Conservation (phyloP, 257 asterid genomes). For the Nicotiana noctiflora region DNA sequence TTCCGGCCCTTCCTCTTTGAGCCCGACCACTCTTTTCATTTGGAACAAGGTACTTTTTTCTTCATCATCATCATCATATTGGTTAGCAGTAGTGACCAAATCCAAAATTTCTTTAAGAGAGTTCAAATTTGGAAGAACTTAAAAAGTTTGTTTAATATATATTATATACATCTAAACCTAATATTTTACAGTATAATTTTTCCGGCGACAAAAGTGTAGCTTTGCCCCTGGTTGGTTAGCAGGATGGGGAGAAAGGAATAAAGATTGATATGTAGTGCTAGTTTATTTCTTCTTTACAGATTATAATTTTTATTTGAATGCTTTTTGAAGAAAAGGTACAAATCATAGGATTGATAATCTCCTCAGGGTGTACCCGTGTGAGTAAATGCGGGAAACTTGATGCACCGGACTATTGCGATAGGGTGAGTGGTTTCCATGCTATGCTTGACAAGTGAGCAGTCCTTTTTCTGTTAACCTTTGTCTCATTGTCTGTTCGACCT, state of each 20-base stretch:
- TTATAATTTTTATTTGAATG: not conserved
- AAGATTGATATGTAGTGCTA: too few relatives aligned
- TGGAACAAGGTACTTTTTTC: too few relatives aligned
- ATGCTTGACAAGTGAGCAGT: slow-evolving; percentile 57
- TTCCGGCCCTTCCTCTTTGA: not conserved
- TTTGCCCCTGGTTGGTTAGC: too few relatives aligned
- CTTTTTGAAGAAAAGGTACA: not conserved
- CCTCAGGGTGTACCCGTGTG: fast-evolving
- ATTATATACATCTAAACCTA: too few relatives aligned
- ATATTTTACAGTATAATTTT: too few relatives aligned
- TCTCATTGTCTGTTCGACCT: slow-evolving; percentile 90
- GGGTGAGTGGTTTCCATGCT: slow-evolving; percentile 60
- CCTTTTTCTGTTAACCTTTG: slow-evolving; percentile 35
- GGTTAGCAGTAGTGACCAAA: too few relatives aligned
- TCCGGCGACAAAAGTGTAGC: too few relatives aligned
- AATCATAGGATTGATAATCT: not conserved
- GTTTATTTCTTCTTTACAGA: not conserved
- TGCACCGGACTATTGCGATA: fast-evolving
- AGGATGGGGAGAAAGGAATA: too few relatives aligned
- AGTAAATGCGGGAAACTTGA: fast-evolving
- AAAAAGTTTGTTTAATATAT: too few relatives aligned
- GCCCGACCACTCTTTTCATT: not conserved
- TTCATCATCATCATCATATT: too few relatives aligned
- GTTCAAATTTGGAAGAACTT: too few relatives aligned
- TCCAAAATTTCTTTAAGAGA: too few relatives aligned